Evolutionary conservation across 176 grass and related monocot genomes (phyloP), one percentile per base, ranked within the genome.

Genomic region (Zizania latifolia): DNA sequence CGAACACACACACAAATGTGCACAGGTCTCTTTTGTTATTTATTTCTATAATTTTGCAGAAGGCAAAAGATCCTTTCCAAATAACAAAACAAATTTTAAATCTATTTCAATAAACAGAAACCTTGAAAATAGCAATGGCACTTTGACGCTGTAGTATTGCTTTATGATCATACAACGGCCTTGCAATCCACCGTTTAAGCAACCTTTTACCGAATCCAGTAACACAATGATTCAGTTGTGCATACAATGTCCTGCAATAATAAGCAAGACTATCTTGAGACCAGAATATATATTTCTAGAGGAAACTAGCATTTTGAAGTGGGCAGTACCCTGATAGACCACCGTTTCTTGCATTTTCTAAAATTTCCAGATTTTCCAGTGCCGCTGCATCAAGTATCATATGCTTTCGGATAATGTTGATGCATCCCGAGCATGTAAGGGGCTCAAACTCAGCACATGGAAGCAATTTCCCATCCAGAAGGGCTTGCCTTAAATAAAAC

Each of bases 321-420:
- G 79, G 29, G 65, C 62, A 78, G 76, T 98, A 98, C 94, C 94
- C 91, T 58, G 80, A 85, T 46, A 83, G 46, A 38, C 84, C 91
- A 89, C 94, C 91, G 84, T 30, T 69, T 71, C 57, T 84, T 6
- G 69, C 44, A 81, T 93, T 98, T 83, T 93, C 94, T 78, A 98
- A 81, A 61, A 98, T 82, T 59, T 98, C 94, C 33, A 98, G 76
- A 87, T 98, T 98, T 81, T 98, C 94, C 22, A 98, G 76, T n/a
- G 88, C 94, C 56, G 91, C 86, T 60, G 94, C 82, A 86, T 98
- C 94, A 29, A 98, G 91, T 75, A 93, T 83, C 94, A 98, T 94
- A 87, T 89, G 60, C 72, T 92, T 93, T 54, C 19, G 81, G 43
- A 83, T 68, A 65, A 48, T 76, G 36, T 79, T 88, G 78, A 39